Percentiles rank a stretch among this genome's conserved stretches.
phyloP scores from a whole-genome alignment of 176 grass and related monocot genomes.

The Guadua angustifolia region DNA sequence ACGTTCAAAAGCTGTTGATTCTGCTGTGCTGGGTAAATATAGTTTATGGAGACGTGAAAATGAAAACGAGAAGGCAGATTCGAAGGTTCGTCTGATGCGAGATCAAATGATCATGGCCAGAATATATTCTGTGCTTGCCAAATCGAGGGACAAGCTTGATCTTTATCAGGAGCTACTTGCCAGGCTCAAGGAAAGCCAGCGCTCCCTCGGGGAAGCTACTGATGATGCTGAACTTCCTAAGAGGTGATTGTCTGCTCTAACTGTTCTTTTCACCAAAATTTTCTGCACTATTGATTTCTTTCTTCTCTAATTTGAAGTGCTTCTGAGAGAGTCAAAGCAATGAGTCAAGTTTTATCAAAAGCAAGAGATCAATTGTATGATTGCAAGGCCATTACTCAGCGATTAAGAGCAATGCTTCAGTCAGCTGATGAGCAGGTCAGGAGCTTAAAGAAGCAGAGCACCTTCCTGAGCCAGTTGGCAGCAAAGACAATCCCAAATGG shows the following conservation, averaged over 20 bases:
- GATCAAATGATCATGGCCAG: slow-evolving; percentile 57
- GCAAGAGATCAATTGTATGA: slow-evolving; percentile 43
- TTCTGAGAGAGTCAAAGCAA: slow-evolving; percentile 37
- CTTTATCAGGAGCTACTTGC: slow-evolving; percentile 45
- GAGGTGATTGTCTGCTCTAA: slow-evolving; percentile 23
- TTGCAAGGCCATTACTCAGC: slow-evolving; percentile 37
- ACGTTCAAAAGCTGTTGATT: slow-evolving; percentile 49
- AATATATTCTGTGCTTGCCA: slow-evolving; percentile 46
- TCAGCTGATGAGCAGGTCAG: slow-evolving; percentile 53
- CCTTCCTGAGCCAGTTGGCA: slow-evolving; percentile 48
- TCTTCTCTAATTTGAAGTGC: slow-evolving; percentile 33
- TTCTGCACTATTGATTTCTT: neutral
- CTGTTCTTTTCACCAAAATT: slow-evolving; percentile 13
- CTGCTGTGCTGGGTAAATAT: slow-evolving; percentile 51
- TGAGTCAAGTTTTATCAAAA: slow-evolving; percentile 47
- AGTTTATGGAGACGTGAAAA: slow-evolving; percentile 47
- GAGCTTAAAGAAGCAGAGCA: slow-evolving; percentile 55
- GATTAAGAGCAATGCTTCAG: slow-evolving; percentile 50
- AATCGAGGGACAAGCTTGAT: slow-evolving; percentile 43
- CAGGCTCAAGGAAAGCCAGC: slow-evolving; percentile 47
- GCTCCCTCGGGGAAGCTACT: slow-evolving; percentile 42
- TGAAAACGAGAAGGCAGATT: slow-evolving; percentile 50
- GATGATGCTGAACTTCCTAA: slow-evolving; percentile 41
- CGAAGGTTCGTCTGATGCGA: slow-evolving; percentile 30
- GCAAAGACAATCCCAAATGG: slow-evolving; percentile 54